Percentiles rank a stretch among this genome's conserved stretches.
phyloP scores from a whole-genome alignment of 1,284 basidiomycete species.

The Ganoderma sp. region DNA sequence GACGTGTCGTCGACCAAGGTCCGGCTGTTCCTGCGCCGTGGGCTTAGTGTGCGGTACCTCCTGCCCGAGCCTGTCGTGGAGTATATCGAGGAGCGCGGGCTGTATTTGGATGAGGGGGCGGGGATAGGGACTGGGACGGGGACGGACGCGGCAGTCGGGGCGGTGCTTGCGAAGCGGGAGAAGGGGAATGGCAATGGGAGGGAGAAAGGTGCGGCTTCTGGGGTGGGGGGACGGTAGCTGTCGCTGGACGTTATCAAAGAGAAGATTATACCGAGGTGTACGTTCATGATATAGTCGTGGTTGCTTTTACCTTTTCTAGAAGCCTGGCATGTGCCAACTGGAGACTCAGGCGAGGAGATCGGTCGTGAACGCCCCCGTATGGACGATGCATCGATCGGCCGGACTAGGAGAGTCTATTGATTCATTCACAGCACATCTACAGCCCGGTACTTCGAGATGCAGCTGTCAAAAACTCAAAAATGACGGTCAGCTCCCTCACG shows the following conservation, averaged over 20 bases:
- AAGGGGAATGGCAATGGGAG: no score
- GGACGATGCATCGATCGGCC: no score
- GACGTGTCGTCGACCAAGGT: conserved; percentile 98
- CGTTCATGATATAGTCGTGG: conserved; percentile 9
- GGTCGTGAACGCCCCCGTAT: no score
- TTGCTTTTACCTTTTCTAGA: no score
- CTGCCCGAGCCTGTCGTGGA: conserved; percentile 92
- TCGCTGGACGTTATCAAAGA: neutral
- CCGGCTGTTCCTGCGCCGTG: conserved; percentile 87
- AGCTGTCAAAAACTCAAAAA: neutral
- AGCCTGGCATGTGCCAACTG: no score
- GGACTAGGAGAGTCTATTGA: neutral
- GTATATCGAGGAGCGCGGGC: conserved; percentile 87
- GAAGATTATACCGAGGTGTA: conserved; percentile 11
- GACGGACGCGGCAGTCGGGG: conserved; percentile 32
- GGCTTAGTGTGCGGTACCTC: conserved; percentile 93
- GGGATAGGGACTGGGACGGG: conserved; percentile 16
- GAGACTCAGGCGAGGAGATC: no score
- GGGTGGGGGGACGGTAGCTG: neutral
- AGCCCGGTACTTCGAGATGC: neutral
- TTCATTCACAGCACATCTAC: neutral
- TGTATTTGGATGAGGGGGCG: conserved; percentile 71
- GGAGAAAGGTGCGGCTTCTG: conserved; percentile 36
- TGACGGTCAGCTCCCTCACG: no score
- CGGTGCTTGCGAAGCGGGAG: conserved; percentile 42